Conservation (phyloP, 2,329 filamentous ascomycete species). For the Pestalotiopsis sp. region DNA sequence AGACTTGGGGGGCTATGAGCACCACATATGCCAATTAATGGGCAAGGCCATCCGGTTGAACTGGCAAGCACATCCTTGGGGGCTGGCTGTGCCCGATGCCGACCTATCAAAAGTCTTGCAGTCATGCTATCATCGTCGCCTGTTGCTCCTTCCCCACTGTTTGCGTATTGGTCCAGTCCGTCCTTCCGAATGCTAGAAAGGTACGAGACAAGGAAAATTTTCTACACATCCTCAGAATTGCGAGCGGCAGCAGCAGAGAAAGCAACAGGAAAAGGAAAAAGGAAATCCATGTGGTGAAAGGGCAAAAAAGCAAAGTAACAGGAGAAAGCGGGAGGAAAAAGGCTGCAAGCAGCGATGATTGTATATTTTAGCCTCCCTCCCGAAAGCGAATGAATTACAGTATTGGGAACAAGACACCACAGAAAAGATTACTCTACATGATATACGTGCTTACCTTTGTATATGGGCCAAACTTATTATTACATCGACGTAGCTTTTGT, state of each 20-base stretch:
- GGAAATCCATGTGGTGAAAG: background rate
- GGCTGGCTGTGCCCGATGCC: background rate
- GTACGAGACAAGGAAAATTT: background rate
- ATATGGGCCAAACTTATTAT: background rate
- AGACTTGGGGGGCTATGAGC: background rate
- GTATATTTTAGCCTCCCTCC: background rate
- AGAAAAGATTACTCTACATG: background rate
- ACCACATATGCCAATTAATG: background rate
- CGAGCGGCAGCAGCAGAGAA: background rate
- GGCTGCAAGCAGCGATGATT: background rate
- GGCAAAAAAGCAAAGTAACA: background rate
- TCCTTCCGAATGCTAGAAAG: background rate
- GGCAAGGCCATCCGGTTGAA: background rate
- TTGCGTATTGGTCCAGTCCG: background rate
- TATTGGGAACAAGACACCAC: background rate
- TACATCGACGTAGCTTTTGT: background rate
- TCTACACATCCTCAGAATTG: background rate
- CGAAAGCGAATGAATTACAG: background rate
- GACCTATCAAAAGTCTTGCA: background rate
- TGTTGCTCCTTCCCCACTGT: background rate
- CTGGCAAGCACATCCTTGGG: background rate
- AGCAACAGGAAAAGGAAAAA: background rate
- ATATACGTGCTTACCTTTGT: background rate
- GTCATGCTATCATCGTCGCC: background rate
- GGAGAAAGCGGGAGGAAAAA: background rate